phyloP scores from a whole-genome alignment of 495 filamentous ascomycete genomes.

The Rusavskia elegans region DNA sequence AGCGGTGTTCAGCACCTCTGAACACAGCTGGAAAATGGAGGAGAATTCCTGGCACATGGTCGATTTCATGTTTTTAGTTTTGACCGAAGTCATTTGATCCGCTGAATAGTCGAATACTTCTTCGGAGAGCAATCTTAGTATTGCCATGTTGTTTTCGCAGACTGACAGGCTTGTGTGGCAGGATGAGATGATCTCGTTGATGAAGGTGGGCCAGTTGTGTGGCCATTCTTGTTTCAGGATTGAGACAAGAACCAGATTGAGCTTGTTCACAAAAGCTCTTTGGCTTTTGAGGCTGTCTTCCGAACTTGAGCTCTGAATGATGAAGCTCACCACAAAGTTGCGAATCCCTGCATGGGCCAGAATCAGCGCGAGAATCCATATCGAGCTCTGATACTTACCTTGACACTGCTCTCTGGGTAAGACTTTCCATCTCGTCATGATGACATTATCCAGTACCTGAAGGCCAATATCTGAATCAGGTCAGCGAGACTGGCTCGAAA shows the following conservation, averaged over 20 bases:
- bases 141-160: slow-evolving; percentile 99
- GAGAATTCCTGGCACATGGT: slow-evolving; percentile 98
- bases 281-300: slow-evolving; percentile 73
- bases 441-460: slow-evolving; percentile 94
- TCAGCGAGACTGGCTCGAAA: slow-evolving; percentile 25
- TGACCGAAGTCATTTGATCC: slow-evolving; percentile 93
- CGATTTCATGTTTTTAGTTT: slow-evolving; percentile 88
- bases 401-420: slow-evolving; percentile 88
- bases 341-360: slow-evolving; percentile 54
- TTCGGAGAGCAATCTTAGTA: slow-evolving; percentile 86
- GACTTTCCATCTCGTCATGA: slow-evolving; percentile 98
- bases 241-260: slow-evolving; percentile 91
- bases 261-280: slow-evolving; percentile 84
- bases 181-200: slow-evolving; percentile 96
- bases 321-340: slow-evolving; percentile 95
- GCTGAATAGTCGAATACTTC: slow-evolving; percentile 98
- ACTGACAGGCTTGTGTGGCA: slow-evolving; percentile 89
- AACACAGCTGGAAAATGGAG: slow-evolving; percentile 90
- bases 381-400: slow-evolving; percentile 33
- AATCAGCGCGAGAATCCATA: slow-evolving; percentile 6
- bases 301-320: slow-evolving; percentile 77
- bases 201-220: slow-evolving; percentile 99
- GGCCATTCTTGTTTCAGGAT: slow-evolving; percentile 99
- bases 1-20: slow-evolving; percentile 77
- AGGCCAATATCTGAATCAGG: slow-evolving; percentile 61